Conservation (phyloP, 1,139 yeast species). For the Lodderomyces jiufengensis region DNA sequence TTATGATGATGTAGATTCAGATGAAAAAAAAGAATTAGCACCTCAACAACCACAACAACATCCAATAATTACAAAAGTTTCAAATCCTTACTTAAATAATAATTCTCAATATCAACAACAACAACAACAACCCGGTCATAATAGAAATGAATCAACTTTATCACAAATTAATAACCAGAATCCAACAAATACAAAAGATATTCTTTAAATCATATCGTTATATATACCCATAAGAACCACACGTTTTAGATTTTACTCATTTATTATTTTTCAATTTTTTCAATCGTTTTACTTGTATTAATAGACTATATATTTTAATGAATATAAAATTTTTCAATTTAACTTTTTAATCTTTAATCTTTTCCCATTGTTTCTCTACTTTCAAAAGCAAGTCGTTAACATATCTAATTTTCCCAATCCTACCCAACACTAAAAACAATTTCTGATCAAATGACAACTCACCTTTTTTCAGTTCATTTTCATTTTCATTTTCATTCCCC, state of each 20-base stretch:
- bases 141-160: constrained; percentile 27
- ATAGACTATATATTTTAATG: too few species aligned
- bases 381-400: constrained; percentile 11
- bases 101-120: constrained; percentile 15
- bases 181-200: constrained; percentile 31
- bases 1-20: constrained; percentile 7
- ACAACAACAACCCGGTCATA: constrained; percentile 4
- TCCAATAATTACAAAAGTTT: too few species aligned
- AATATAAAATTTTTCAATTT: too few species aligned
- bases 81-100: background rate
- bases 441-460: constrained; percentile 20
- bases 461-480: constrained; percentile 6
- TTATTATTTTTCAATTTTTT: too few species aligned
- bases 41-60: constrained; percentile 3
- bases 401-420: constrained; percentile 6
- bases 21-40: constrained; percentile 7
- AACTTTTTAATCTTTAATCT: constrained; percentile 4
- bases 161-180: constrained; percentile 22
- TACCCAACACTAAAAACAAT: constrained; percentile 18
- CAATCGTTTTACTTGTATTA: background rate
- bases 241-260: background rate
- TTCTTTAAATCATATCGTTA: constrained; percentile 19
- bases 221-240: too few species aligned
- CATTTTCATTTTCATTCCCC: constrained; percentile 9
- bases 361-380: constrained; percentile 23